phyloP scores from a whole-genome alignment of 2,329 filamentous ascomycete species.

The Xylaria sp. region DNA sequence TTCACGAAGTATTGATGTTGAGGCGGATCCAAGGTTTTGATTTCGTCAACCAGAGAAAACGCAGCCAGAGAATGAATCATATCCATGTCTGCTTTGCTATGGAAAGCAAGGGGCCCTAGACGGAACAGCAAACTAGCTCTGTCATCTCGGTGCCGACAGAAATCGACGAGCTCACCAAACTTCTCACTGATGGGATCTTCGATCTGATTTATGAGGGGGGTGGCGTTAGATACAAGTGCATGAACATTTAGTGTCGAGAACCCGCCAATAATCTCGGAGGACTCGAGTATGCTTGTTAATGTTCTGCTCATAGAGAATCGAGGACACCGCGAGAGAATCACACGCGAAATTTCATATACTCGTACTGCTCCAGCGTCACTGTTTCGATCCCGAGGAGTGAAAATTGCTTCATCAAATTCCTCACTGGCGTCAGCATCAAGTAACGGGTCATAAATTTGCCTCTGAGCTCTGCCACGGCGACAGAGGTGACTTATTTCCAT shows the following conservation, averaged over 20 bases:
- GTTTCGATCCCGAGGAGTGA: constrained; percentile 41
- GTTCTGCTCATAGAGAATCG: constrained; percentile 23
- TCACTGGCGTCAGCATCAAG: constrained; percentile 10
- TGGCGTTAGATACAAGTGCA: not conserved
- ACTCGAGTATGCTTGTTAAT: constrained; percentile 37
- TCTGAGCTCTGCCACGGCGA: constrained; percentile 35
- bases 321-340: constrained; percentile 29
- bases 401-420: constrained; percentile 13
- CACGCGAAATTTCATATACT: constrained; percentile 39
- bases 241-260: constrained; percentile 29
- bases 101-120: constrained; percentile 45
- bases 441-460: constrained; percentile 37
- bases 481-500: constrained; percentile 34
- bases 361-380: constrained; percentile 12
- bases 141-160: constrained; percentile 39
- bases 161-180: constrained; percentile 46
- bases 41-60: constrained; percentile 25
- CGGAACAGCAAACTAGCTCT: constrained; percentile 42
- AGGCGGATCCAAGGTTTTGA: constrained; percentile 36
- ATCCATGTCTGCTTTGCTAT: constrained; percentile 42
- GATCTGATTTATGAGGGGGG: constrained; percentile 43
- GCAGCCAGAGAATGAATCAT: constrained; percentile 38
- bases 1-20: constrained; percentile 30
- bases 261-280: constrained; percentile 49
- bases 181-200: constrained; percentile 45